Percentiles rank a stretch among this genome's conserved stretches.
phyloP scores from a whole-genome alignment of 2,329 filamentous ascomycete genomes.

The Dissoconium aciculare region DNA sequence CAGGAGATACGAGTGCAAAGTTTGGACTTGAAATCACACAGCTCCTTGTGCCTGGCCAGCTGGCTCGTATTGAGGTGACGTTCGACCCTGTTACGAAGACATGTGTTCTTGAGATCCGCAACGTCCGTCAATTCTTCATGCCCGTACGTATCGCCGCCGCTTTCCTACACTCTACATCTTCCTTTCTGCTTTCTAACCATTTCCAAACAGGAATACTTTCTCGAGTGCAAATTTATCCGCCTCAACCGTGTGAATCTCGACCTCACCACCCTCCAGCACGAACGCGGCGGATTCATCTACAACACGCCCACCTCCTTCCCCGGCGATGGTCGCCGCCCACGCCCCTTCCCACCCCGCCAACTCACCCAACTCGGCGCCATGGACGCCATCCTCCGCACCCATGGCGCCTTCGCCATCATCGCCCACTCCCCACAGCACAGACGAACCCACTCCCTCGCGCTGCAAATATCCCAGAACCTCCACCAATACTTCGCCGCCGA shows the following conservation, averaged over 20 bases:
- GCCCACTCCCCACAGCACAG: conserved; percentile 12
- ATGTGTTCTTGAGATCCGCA: conserved; percentile 30
- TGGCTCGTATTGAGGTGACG: conserved; percentile 35
- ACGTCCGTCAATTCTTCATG: conserved; percentile 25
- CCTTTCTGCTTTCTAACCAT: background rate
- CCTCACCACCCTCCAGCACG: background rate
- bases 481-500: conserved; percentile 45
- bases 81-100: conserved; percentile 12
- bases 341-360: conserved; percentile 21
- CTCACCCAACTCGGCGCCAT: conserved; percentile 38
- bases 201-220: conserved; percentile 4
- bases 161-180: background rate
- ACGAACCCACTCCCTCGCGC: no score
- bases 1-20: conserved; percentile 38
- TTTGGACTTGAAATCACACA: conserved; percentile 37
- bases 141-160: conserved; percentile 5
- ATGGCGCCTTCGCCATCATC: conserved; percentile 32
- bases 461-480: conserved; percentile 43
- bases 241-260: background rate
- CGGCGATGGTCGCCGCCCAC: background rate
- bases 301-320: conserved; percentile 1
- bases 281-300: background rate
- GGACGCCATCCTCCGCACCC: conserved; percentile 38
- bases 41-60: conserved; percentile 35
- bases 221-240: conserved; percentile 9